Percentiles rank a stretch among this genome's conserved stretches.
These are phyloP conservation scores for Termitomyces sp. DNA, from an alignment of 768 basidiomycete species.

Conservation along the genomic window DNA sequence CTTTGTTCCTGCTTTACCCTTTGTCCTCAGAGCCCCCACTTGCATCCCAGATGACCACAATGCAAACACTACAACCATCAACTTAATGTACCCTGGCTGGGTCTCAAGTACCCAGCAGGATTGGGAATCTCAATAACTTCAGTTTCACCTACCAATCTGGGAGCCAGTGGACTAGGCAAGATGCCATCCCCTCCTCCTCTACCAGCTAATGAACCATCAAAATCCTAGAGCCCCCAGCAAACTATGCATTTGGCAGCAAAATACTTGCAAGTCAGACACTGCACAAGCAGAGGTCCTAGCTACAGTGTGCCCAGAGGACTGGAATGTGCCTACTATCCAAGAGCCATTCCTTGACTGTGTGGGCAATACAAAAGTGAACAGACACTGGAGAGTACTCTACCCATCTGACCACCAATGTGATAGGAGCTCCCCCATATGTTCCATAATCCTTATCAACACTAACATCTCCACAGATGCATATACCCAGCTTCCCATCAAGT, in stretches of 20 bases:
- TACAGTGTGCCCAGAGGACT: slow-evolving; percentile 24
- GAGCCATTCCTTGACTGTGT: slow-evolving; percentile 12
- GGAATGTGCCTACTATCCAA: no score
- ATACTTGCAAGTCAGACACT: background rate
- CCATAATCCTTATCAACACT: slow-evolving; percentile 9
- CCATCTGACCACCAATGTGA: background rate
- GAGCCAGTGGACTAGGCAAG: background rate
- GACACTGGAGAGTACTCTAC: slow-evolving; percentile 1
- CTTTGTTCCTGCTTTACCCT: no score
- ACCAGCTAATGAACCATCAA: background rate
- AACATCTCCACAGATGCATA: slow-evolving; percentile 7
- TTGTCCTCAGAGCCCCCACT: no score
- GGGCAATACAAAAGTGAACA: background rate
- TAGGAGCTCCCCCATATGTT: background rate
- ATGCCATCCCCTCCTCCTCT: background rate
- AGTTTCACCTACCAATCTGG: background rate
- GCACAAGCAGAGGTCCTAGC: no score
- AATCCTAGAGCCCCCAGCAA: background rate
- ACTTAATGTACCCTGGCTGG: no score
- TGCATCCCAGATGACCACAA: no score
- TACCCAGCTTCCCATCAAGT: background rate
- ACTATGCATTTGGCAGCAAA: background rate
- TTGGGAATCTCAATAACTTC: background rate
- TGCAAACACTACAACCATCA: no score
- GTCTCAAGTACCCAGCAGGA: no score